Percentiles rank a stretch among this genome's conserved stretches.
These are phyloP conservation scores for Monosporascus ibericus DNA, from an alignment of 2,329 filamentous ascomycete species.

Conservation along the genomic window DNA sequence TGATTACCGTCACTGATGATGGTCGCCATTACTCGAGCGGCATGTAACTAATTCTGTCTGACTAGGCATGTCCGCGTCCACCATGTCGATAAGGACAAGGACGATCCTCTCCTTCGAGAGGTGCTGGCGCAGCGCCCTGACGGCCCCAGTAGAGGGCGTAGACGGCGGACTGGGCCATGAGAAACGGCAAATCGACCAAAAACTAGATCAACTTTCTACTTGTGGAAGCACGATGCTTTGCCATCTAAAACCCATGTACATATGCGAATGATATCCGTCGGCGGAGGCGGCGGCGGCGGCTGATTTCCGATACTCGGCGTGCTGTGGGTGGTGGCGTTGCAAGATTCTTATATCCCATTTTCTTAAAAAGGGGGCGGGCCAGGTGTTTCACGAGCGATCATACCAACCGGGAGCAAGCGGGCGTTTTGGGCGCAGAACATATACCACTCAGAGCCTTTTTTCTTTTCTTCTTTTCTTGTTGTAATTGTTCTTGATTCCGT, in stretches of 20 bases:
- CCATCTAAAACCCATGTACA: constrained; percentile 19
- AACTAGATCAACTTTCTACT: constrained; percentile 8
- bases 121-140: constrained; percentile 83
- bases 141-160: constrained; percentile 72
- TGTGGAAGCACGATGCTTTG: constrained; percentile 12
- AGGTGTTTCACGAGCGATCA: neutral
- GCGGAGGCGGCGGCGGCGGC: neutral
- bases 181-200: constrained; percentile 5
- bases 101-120: constrained; percentile 73
- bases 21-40: neutral
- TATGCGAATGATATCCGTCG: constrained; percentile 6
- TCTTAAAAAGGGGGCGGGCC: neutral
- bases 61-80: constrained; percentile 85
- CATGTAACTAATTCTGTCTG: neutral
- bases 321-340: neutral
- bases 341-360: neutral
- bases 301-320: neutral
- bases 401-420: neutral
- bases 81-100: constrained; percentile 82
- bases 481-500: neutral
- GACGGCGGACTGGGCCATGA: constrained; percentile 53
- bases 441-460: neutral
- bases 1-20: too few species aligned
- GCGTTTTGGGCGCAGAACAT: neutral
- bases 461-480: neutral